Percentiles rank a stretch among this genome's conserved stretches.
These are phyloP conservation scores for Penicillium expansum DNA, from an alignment of 2,329 filamentous ascomycete genomes.

Conservation along the genomic window DNA sequence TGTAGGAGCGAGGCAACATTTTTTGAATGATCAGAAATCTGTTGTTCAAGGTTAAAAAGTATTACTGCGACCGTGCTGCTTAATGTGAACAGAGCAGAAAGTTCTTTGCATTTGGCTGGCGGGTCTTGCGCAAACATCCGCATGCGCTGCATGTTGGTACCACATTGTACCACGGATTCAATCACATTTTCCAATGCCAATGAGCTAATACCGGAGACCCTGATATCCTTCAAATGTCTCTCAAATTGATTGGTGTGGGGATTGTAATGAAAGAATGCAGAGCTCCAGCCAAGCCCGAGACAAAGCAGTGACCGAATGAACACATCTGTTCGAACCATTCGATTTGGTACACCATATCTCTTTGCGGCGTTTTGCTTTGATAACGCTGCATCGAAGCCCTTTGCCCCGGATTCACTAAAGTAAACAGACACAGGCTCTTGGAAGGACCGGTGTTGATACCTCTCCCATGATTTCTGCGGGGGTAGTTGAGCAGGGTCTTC, in stretches of 20 bases:
- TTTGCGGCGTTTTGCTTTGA: constrained; percentile 25
- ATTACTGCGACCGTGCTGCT: constrained; percentile 35
- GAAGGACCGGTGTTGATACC: constrained; percentile 33
- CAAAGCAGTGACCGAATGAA: constrained; percentile 43
- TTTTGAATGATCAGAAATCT: constrained; percentile 28
- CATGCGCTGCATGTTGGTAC: constrained; percentile 37
- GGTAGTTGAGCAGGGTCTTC: constrained; percentile 10
- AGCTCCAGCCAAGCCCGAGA: constrained; percentile 46
- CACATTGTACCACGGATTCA: constrained; percentile 35
- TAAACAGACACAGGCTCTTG: constrained; percentile 39
- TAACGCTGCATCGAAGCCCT: constrained; percentile 42
- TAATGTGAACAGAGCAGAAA: constrained; percentile 37
- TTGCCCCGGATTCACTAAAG: constrained; percentile 44
- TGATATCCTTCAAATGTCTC: constrained; percentile 43
- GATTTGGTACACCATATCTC: constrained; percentile 24
- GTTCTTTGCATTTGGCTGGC: constrained; percentile 25
- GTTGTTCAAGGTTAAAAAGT: constrained; percentile 39
- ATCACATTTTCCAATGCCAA: constrained; percentile 37
- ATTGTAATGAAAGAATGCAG: constrained; percentile 44
- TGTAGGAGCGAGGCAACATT: constrained; percentile 36
- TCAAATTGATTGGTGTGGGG: constrained; percentile 36
- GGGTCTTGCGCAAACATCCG: constrained; percentile 36
- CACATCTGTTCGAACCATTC: constrained; percentile 36
- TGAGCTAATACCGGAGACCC: constrained; percentile 53
- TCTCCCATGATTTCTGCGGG: constrained; percentile 43